Percentiles rank a stretch among this genome's conserved stretches.
These are phyloP conservation scores for Solanum pinnatisectum DNA, from an alignment of 257 asterid genomes.

Conservation along the genomic window DNA sequence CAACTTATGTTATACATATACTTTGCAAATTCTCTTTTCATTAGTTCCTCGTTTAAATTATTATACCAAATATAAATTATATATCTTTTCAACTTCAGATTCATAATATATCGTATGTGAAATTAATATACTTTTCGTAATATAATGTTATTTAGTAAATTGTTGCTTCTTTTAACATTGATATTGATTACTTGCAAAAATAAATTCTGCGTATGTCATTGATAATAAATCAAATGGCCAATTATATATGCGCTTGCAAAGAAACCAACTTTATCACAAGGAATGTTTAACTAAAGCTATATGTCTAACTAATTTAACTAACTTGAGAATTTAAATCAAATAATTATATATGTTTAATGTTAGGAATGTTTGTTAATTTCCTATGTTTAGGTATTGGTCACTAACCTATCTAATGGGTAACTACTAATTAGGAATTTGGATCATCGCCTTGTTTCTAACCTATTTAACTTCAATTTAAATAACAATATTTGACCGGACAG, in stretches of 20 bases:
- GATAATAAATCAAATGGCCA: neutral
- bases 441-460: neutral
- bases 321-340: neutral
- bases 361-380: neutral
- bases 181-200: accelerated
- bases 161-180: neutral
- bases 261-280: neutral
- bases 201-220: neutral
- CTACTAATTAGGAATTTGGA: neutral
- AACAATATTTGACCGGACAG: neutral
- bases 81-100: neutral
- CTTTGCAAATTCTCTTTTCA: neutral
- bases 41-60: neutral
- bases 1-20: too few relatives aligned
- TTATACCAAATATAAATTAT: neutral
- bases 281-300: neutral
- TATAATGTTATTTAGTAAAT: neutral
- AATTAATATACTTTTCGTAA: neutral
- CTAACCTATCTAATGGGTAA: neutral
- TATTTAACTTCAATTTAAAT: neutral
- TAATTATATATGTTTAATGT: neutral
- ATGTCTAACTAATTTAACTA: neutral
- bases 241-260: neutral
- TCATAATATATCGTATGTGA: neutral
- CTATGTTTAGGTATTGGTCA: neutral